These are phyloP conservation scores for Populus tremula DNA, from an alignment of 345 rosid species.

Conservation along the genomic window DNA sequence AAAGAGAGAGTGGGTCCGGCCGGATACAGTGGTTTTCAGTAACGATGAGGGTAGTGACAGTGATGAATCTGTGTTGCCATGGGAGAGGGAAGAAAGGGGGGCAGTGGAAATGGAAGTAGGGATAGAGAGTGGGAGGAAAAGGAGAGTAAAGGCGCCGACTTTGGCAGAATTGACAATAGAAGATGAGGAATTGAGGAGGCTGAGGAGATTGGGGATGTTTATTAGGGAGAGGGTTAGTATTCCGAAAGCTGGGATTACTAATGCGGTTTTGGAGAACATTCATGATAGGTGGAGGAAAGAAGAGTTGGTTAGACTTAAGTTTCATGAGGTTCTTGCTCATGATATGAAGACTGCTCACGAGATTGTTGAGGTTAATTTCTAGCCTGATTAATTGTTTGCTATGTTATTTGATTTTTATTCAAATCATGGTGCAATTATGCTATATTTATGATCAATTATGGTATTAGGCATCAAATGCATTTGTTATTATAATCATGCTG, in stretches of 20 bases:
- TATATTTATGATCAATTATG: too few relatives aligned
- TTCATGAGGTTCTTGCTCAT: conserved; percentile 80
- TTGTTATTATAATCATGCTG: too few relatives aligned
- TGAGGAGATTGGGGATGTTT: conserved; percentile 74
- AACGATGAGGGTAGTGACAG: conserved; percentile 38
- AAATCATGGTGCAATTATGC: too few relatives aligned
- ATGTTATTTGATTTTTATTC: too few relatives aligned
- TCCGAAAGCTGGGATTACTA: conserved; percentile 87
- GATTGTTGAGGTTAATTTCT: conserved; percentile 68
- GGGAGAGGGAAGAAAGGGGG: conserved; percentile 55
- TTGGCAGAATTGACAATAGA: conserved; percentile 92
- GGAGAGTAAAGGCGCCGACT: conserved; percentile 62
- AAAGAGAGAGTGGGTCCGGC: conserved; percentile 84
- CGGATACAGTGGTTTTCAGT: conserved; percentile 51
- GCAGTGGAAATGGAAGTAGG: conserved; percentile 6
- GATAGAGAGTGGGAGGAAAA: conserved; percentile 32
- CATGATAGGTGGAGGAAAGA: conserved; percentile 93
- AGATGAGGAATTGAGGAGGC: conserved; percentile 76
- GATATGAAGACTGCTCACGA: conserved; percentile 97
- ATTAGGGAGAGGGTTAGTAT: conserved; percentile 77
- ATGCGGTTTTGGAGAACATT: conserved; percentile 77
- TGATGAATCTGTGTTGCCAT: conserved; percentile 44
- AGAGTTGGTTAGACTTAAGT: conserved; percentile 89
- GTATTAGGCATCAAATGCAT: too few relatives aligned
- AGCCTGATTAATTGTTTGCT: too few relatives aligned